Evolutionary conservation across 2,329 filamentous ascomycete species (phyloP).

Genomic region (Chaetomium olivaceum): DNA sequence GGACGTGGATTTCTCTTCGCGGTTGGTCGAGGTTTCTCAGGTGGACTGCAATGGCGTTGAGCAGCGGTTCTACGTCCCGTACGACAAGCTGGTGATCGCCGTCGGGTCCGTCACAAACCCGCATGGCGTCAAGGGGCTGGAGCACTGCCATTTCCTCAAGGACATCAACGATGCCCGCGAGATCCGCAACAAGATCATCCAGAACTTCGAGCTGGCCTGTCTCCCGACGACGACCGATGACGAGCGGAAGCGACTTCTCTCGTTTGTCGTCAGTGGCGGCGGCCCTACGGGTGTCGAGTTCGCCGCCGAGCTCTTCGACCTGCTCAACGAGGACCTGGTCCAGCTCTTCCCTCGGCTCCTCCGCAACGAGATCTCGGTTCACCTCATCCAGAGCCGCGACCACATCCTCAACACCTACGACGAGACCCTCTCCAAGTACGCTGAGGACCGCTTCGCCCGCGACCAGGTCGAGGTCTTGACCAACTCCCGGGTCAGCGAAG

Average conservation of each 20-base stretch:
- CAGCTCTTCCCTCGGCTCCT: conserved; percentile 82
- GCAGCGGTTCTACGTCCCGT: conserved; percentile 86
- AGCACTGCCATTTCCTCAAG: conserved; percentile 93
- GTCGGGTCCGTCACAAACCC: conserved; percentile 92
- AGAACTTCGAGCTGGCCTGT: conserved; percentile 87
- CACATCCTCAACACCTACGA: conserved; percentile 99
- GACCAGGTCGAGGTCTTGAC: conserved; percentile 91
- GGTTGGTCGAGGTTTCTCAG: conserved; percentile 84
- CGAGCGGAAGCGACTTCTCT: conserved; percentile 82
- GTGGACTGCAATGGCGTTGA: conserved; percentile 69
- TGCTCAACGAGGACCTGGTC: conserved; percentile 91
- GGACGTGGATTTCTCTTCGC: conserved; percentile 87
- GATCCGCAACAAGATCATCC: conserved; percentile 85
- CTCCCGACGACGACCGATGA: conserved; percentile 89
- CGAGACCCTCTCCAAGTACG: conserved; percentile 87
- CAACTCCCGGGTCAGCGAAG: conserved; percentile 90
- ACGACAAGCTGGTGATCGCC: conserved; percentile 92
- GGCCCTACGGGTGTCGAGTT: conserved; percentile 98
- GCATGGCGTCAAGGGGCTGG: conserved; percentile 91
- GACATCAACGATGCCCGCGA: conserved; percentile 87
- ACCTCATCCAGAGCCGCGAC: conserved; percentile 89
- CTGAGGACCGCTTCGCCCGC: conserved; percentile 85
- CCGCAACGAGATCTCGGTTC: conserved; percentile 97
- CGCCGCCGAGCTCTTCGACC: conserved; percentile 91
- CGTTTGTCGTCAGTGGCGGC: conserved; percentile 94